Evolutionary conservation across 495 filamentous ascomycete genomes (phyloP), one percentile per base, ranked within the genome.

Genomic region (Staphylotrichum longicolle): DNA sequence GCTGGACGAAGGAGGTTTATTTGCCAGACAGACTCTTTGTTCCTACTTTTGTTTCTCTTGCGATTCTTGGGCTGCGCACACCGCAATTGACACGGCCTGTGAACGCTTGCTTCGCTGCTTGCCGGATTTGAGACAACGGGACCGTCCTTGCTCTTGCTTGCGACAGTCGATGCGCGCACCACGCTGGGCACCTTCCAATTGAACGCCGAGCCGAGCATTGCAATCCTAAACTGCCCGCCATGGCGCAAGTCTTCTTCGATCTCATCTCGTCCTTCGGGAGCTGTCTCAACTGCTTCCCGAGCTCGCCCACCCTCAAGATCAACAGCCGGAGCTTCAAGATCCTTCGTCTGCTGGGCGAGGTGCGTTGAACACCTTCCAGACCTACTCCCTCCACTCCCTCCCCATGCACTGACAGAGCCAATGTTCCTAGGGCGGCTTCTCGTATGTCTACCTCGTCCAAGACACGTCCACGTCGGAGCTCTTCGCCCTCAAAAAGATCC

Each of bases 401-500:
- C 33, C 37, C 37, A 10, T 10, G 5, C 37, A 6, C 37, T 10
- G 10, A 39, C 6, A 39, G 37, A 6, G 10, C 2, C 11, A 3
- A 49, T 41, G n/a, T 7, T 12, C 41, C 61, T 70, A 93, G 86
- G 93, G 93, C 73, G 93, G 94, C 61, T 98, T 98, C 81, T 94
- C 90, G 65, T 98, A 98, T 73, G 94, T 98, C 62, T 98, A 98
- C 76, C 89, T 98, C 57, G 94, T 98, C 37, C 90, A 97, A 83
- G 91, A 95, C 70, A 93, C 88, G 47, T 78, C 82, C 37, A 88
- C 83, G 53, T 87, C 88, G 30, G 84, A 90, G 62, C 83, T 97
- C 45, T 96, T 93, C 77, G 94, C 94, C 7, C 84, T 98, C 39
- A 98, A 98, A 77, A 98, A 98, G 78, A 98, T 98, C 71, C 86